Conservation (phyloP, 1,284 basidiomycete genomes). For the Bondarzewia mesenterica region DNA sequence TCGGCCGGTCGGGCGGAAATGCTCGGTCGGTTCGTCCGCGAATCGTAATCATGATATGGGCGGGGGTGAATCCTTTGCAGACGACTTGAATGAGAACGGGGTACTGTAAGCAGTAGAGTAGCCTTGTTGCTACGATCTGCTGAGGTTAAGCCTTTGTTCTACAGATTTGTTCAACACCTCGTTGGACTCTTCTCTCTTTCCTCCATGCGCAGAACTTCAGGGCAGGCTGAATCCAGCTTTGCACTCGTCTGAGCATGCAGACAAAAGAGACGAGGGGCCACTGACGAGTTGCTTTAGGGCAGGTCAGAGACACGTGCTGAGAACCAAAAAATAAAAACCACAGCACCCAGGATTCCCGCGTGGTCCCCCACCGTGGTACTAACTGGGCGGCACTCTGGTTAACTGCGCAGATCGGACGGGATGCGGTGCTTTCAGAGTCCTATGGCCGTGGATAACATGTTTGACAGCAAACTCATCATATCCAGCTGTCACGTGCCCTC, state of each 20-base stretch:
- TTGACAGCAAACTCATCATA: no score
- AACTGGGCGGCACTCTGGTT: slow-evolving; percentile 74
- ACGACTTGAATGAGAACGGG: slow-evolving; percentile 54
- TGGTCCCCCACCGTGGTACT: slow-evolving; percentile 83
- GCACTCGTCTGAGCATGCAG: slow-evolving; percentile 3
- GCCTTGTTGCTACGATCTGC: slow-evolving; percentile 55
- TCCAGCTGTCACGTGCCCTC: no score
- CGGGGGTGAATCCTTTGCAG: slow-evolving; percentile 57
- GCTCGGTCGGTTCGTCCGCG: slow-evolving; percentile 32
- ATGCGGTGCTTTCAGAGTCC: slow-evolving; percentile 76
- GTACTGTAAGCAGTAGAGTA: slow-evolving; percentile 53
- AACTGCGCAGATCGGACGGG: slow-evolving; percentile 77
- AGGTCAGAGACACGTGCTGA: no score
- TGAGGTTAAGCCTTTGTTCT: slow-evolving; percentile 51
- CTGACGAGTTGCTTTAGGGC: background rate
- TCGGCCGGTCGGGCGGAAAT: slow-evolving; percentile 37
- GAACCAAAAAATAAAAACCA: no score
- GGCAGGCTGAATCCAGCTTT: slow-evolving; percentile 20
- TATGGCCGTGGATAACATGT: slow-evolving; percentile 76
- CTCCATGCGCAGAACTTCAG: slow-evolving; percentile 20
- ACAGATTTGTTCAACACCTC: slow-evolving; percentile 39
- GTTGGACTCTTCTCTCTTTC: slow-evolving; percentile 31
- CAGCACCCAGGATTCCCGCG: slow-evolving; percentile 76
- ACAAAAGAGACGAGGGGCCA: background rate
- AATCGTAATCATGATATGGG: slow-evolving; percentile 48